These are phyloP conservation scores for Psophocarpus tetragonolobus DNA, from an alignment of 306 rosid species.

Conservation along the genomic window DNA sequence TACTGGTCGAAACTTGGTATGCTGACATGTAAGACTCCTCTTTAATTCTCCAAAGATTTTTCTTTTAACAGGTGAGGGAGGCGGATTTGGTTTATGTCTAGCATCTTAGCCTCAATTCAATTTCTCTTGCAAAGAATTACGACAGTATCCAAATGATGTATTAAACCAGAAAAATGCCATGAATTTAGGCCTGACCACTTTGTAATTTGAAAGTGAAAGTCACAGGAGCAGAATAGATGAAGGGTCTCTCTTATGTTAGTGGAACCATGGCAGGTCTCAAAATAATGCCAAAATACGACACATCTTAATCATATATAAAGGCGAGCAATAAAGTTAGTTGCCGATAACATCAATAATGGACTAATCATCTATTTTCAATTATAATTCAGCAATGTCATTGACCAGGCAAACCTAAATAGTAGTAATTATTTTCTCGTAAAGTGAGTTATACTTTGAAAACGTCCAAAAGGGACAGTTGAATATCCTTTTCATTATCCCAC, in stretches of 20 bases:
- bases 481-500: slow-evolving; percentile 8
- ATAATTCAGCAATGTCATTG: slow-evolving; percentile 19
- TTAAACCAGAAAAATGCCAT: background rate
- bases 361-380: slow-evolving; percentile 15
- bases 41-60: background rate
- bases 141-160: background rate
- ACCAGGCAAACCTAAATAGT: background rate
- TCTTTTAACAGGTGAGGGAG: background rate
- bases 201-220: slow-evolving; percentile 1
- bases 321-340: slow-evolving; percentile 16
- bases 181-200: background rate
- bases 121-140: background rate
- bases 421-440: background rate
- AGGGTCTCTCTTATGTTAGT: slow-evolving; percentile 24
- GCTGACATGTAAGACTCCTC: no score
- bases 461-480: slow-evolving; percentile 34
- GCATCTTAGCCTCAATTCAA: background rate
- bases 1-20: no score
- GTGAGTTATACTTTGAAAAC: background rate
- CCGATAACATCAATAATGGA: slow-evolving; percentile 32
- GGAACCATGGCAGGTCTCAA: slow-evolving; percentile 26
- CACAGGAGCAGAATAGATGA: slow-evolving; percentile 8
- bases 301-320: slow-evolving; percentile 34
- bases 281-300: slow-evolving; percentile 18
- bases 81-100: background rate